Percentiles rank a stretch among this genome's conserved stretches.
phyloP scores from a whole-genome alignment of 2,329 filamentous ascomycete species.

The Fusarium sp. region DNA sequence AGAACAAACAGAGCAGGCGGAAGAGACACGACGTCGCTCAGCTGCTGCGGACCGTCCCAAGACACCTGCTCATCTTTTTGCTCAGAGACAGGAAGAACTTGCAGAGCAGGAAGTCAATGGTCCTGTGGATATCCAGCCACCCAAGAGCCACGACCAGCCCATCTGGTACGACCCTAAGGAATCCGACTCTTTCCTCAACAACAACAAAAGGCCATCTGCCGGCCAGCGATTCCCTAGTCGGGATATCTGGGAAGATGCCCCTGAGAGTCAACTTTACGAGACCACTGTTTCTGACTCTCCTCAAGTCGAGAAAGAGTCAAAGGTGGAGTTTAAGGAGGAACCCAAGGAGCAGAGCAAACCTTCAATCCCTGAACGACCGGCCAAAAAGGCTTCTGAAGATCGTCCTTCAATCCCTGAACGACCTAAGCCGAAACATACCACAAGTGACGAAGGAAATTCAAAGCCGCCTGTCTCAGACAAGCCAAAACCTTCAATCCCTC shows the following conservation, averaged over 20 bases:
- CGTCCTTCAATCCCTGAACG: constrained; percentile 65
- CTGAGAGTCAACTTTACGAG: constrained; percentile 83
- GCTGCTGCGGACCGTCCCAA: constrained; percentile 58
- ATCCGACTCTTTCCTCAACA: constrained; percentile 59
- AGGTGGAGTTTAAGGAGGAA: constrained; percentile 45
- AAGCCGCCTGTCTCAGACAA: constrained; percentile 64
- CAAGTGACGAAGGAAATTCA: constrained; percentile 55
- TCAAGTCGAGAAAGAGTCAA: constrained; percentile 24
- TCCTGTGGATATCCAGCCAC: constrained; percentile 48
- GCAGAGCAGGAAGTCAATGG: constrained; percentile 66
- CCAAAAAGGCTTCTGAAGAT: constrained; percentile 58
- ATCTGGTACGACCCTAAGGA: constrained; percentile 61
- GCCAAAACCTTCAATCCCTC: constrained; percentile 72
- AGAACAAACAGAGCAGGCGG: constrained; percentile 55
- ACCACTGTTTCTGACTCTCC: constrained; percentile 72
- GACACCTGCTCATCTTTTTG: constrained; percentile 74
- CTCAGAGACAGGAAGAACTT: constrained; percentile 74
- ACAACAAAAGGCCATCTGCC: constrained; percentile 65
- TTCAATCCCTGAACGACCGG: constrained; percentile 50
- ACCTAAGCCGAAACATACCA: constrained; percentile 63
- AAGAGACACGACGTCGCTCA: constrained; percentile 56
- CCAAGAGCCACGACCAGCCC: constrained; percentile 53
- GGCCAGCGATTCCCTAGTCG: constrained; percentile 87
- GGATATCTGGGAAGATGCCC: constrained; percentile 95
- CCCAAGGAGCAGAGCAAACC: constrained; percentile 49